These are phyloP conservation scores for Cucurbitaria berberidis DNA, from an alignment of 2,329 filamentous ascomycete species.

Conservation along the genomic window DNA sequence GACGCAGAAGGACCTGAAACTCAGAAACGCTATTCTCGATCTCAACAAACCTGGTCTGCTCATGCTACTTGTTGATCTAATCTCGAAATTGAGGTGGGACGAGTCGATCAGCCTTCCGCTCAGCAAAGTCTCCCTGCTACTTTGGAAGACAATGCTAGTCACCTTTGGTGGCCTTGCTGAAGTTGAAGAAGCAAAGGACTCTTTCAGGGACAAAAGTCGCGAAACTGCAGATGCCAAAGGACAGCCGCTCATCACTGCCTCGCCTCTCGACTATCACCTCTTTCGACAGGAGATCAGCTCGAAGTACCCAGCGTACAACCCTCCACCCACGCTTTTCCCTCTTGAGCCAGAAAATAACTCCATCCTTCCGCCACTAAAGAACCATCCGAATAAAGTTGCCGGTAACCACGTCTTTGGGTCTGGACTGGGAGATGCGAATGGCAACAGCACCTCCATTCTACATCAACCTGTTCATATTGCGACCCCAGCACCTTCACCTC, in stretches of 20 bases:
- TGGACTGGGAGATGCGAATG: conserved; percentile 55
- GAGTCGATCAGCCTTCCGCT: conserved; percentile 65
- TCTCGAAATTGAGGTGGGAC: conserved; percentile 62
- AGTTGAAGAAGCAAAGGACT: conserved; percentile 74
- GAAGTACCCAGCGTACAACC: conserved; percentile 96
- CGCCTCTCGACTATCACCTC: conserved; percentile 92
- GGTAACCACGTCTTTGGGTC: conserved; percentile 60
- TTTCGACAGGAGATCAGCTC: conserved; percentile 97
- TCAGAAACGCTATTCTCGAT: conserved; percentile 45
- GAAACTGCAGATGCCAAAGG: conserved; percentile 64
- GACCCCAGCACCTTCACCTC: conserved; percentile 95
- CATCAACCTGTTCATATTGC: conserved; percentile 97
- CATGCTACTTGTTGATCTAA: conserved; percentile 71
- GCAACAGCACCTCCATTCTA: conserved; percentile 73
- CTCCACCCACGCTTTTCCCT: conserved; percentile 80
- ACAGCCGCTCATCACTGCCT: conserved; percentile 85
- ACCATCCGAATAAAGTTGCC: conserved; percentile 65
- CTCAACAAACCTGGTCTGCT: conserved; percentile 66
- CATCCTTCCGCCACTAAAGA: conserved; percentile 82
- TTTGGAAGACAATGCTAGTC: conserved; percentile 91
- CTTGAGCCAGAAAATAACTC: conserved; percentile 91
- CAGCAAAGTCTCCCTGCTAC: conserved; percentile 70
- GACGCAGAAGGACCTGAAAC: conserved; percentile 58
- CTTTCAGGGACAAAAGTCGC: conserved; percentile 65
- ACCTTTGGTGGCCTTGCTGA: conserved; percentile 81